Evolutionary conservation across 805 yeast species (phyloP), one percentile per base, ranked within the genome.

Genomic region (Lipomyces sp.): DNA sequence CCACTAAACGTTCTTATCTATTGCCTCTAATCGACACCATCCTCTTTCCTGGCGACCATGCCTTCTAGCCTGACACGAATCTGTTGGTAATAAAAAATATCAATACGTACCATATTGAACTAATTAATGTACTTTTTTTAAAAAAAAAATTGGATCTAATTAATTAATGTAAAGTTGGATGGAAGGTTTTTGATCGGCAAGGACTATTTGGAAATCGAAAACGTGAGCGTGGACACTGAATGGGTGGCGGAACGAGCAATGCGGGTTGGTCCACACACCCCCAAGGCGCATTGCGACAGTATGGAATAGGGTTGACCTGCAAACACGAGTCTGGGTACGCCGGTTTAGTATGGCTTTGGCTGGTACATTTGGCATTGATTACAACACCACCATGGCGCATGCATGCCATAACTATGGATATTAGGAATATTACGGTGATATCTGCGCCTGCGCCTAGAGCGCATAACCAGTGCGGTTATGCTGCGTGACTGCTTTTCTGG

Each of bases 51-150:
- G 24, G 24, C 24, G 24, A 24, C 24, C 24, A 24, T 24, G 24
- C 24, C 24, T 24, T 24, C 24, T 24, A 24, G 24, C 24, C 24
- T 24, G 24, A 24, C 24, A 24, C 24, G 24, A 24, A 24, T 24
- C 24, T 24, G 24, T 24, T 24, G 24, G 24, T 24, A 24, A 29
- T 39, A 32, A 35, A 8, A 4, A 10, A 45, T n/a, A 13, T 15
- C 15, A 15, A 42, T 8, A 45, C 69, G 15, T 64, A 66, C 69
- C 69, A 66, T 66, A 57, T 63, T 66, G 69, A 54, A 13, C 2
- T 33, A 60, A n/a, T 45, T 58, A 34, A 15, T 42, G n/a, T 42
- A 42, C 48, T 42, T 13, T 39, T 39, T 42, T 2, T 24, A 24
- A 24, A 24, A 24, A 24, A 24, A 0, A 42, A 42, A 15, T 42